Conservation (phyloP, 306 rosid genomes). For the Medicago arabica region DNA sequence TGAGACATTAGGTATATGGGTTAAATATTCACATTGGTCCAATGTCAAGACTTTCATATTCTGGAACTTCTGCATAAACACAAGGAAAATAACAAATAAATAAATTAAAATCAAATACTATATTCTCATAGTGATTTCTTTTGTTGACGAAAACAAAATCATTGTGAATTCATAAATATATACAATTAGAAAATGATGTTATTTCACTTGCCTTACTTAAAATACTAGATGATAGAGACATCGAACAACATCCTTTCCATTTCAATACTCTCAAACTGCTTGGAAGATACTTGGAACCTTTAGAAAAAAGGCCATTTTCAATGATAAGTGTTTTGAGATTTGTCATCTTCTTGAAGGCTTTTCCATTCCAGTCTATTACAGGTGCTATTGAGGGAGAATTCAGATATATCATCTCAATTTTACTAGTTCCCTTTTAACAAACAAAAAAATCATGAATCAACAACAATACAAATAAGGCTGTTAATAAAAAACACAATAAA, state of each 20-base stretch:
- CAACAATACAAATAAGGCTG: too few species aligned
- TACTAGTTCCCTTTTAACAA: not conserved
- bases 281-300: not conserved
- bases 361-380: not conserved
- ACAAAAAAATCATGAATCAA: not conserved
- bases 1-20: not conserved
- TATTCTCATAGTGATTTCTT: not conserved
- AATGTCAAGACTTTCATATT: not conserved
- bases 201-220: too few species aligned
- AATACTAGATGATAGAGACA: too few species aligned
- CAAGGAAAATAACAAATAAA: too few species aligned
- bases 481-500: too few species aligned
- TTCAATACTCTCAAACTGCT: too few species aligned
- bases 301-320: not conserved
- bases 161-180: too few species aligned
- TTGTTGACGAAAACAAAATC: too few species aligned
- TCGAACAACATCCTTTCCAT: too few species aligned
- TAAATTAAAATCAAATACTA: too few species aligned
- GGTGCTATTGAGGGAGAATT: not conserved
- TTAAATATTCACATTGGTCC: not conserved
- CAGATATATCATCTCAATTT: not conserved
- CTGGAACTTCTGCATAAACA: not conserved
- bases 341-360: not conserved
- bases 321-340: not conserved
- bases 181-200: too few species aligned